phyloP scores from a whole-genome alignment of 1,284 basidiomycete genomes.

The Rhodotorula sp. region DNA sequence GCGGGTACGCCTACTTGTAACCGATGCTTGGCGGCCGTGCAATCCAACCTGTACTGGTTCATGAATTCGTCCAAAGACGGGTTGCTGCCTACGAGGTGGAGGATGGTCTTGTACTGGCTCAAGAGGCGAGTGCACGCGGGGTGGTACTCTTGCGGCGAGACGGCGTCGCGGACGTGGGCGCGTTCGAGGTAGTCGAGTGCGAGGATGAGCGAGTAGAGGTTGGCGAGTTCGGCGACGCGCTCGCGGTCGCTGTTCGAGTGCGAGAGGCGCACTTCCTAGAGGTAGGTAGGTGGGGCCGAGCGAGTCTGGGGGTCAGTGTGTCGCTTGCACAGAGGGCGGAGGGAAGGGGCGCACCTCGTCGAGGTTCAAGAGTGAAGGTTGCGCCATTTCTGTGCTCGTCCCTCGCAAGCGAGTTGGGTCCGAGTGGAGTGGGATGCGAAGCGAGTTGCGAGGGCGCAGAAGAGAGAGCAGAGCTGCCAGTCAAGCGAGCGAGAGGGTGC shows the following conservation, averaged over 20 bases:
- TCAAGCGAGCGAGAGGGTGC: no score
- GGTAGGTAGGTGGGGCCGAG: not conserved
- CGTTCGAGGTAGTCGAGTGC: conserved; percentile 91
- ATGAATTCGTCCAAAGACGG: conserved; percentile 85
- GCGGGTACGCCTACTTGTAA: conserved; percentile 91
- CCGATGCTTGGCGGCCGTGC: conserved; percentile 85
- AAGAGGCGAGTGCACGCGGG: conserved; percentile 88
- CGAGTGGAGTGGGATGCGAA: no score
- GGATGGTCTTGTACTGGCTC: conserved; percentile 94
- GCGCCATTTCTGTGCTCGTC: not conserved
- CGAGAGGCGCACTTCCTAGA: conserved; percentile 81
- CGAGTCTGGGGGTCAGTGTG: not conserved
- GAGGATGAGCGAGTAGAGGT: conserved; percentile 86
- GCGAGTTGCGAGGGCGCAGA: no score
- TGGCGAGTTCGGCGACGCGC: conserved; percentile 81
- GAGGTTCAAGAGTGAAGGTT: conserved; percentile 22
- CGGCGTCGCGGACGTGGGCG: conserved; percentile 89
- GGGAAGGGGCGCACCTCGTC: conserved; percentile 17
- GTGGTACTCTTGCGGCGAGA: conserved; percentile 90
- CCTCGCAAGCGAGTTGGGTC: not conserved
- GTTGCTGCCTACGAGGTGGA: conserved; percentile 84
- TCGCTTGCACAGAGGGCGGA: no score
- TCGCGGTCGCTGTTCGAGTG: conserved; percentile 85
- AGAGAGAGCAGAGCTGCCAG: no score
- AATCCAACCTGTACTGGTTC: conserved; percentile 90